A percentile compares a stretch with the other conserved stretches of the same genome.
phyloP scores from a whole-genome alignment of 805 yeast species.

The Candida yuanshanica region DNA sequence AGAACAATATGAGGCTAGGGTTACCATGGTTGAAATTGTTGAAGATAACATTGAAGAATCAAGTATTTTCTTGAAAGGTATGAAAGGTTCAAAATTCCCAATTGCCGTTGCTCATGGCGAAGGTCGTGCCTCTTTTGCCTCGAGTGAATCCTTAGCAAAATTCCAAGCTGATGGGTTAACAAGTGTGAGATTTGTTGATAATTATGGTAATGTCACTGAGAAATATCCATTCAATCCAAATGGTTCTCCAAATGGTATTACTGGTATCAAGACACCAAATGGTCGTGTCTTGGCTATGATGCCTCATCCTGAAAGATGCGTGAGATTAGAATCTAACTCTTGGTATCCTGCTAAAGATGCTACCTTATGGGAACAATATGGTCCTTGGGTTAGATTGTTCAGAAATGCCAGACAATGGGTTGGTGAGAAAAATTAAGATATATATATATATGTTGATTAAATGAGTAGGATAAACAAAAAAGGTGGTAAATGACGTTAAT shows the following conservation, averaged over 20 bases:
- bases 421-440: slow-evolving; percentile 30
- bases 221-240: slow-evolving; percentile 93
- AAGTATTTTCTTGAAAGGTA: slow-evolving; percentile 73
- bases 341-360: slow-evolving; percentile 70
- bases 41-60: slow-evolving; percentile 40
- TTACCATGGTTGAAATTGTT: slow-evolving; percentile 76
- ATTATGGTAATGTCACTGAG: slow-evolving; percentile 79
- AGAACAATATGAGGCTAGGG: slow-evolving; percentile 97
- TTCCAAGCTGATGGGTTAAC: slow-evolving; percentile 51
- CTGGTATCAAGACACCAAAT: slow-evolving; percentile 84
- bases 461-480: too few relatives aligned
- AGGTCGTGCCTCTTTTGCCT: slow-evolving; percentile 77
- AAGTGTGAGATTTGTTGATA: slow-evolving; percentile 80
- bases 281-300: slow-evolving; percentile 97
- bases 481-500: too few relatives aligned
- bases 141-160: slow-evolving; percentile 36
- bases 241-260: slow-evolving; percentile 90
- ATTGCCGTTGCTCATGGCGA: slow-evolving; percentile 99
- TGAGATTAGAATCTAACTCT: slow-evolving; percentile 83
- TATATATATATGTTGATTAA: not conserved
- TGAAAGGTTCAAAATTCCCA: slow-evolving; percentile 92
- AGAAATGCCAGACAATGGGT: slow-evolving; percentile 95
- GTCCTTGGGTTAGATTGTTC: slow-evolving; percentile 95
- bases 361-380: slow-evolving; percentile 70
- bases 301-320: slow-evolving; percentile 98